Evolutionary conservation across 192 early-diverging fungal species (phyloP), one percentile per base, ranked within the genome.

Genomic region (Podila epigama): DNA sequence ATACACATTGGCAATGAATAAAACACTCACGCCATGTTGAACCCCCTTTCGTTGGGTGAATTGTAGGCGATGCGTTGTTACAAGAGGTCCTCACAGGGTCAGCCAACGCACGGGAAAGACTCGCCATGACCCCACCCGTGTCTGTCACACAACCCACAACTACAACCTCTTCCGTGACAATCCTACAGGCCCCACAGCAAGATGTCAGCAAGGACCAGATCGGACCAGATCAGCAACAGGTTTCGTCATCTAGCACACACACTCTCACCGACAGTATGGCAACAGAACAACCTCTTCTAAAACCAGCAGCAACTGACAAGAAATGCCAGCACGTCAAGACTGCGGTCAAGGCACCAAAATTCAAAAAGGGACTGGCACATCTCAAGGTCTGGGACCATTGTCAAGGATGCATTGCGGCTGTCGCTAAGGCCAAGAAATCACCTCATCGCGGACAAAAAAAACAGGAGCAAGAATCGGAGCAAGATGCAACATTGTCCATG

Each of bases 381-480:
- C 32, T 48, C 40, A 67, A 75, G 59, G 65, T 61, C n/a, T 75
- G 71, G 71, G 54, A 68, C 33, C 71, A 77, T 28, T 77, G 73
- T 40, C 29, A 58, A 31, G 60, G 73, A 16, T 77, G 73, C 29
- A 13, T 37, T 0, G 40, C 57, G 20, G 61, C 56, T 2, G 73
- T 64, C n/a, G n/a, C 37, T n/a, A 77, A 77, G 35, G 55, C 56
- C 33, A 68, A 68, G 56, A 77, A 68, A 18, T 39, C 20, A n/a
- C 37, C 35, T 0, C n/a, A 33, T 10, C 29, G 55, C 13, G 37
- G 63, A 20, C 73, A 55, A 18, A n/a, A n/a, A n/a, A n/a, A n/a
- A n/a, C n/a, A n/a, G n/a, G n/a, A n/a, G n/a, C n/a, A n/a, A n/a
- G n/a, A n/a, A n/a, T n/a, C n/a, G n/a, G n/a, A n/a, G n/a, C 8